Base-by-base conservation (phyloP, 345 rosid genomes). In the Eucalyptus tenuipes region DNA sequence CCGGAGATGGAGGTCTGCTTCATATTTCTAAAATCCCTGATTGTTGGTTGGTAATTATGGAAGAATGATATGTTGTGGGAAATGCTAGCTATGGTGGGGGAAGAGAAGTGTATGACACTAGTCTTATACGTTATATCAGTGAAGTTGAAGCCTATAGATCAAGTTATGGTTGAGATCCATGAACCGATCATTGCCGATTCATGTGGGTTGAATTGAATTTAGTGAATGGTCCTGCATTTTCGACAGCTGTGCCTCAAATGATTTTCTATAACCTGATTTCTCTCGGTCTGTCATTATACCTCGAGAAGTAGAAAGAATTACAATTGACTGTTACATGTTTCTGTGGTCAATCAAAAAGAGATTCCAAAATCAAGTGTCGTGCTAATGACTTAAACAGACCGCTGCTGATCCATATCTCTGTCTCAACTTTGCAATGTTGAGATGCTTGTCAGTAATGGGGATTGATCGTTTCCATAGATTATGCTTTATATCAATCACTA, bases 1-100 rank as follows among this genome's bases (percentile, higher is more conserved):
- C 64, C 7, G 88, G 87, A 80, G 75, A 91, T 71, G 90, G 79
- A 93, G 95, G 96, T 92, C 59, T 45, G 85, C 24, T 85, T 49
- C 87, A n/a, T 47, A 40, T 18, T 25, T 48, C 14, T 85, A 27
- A 84, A 48, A 47, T 27, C 86, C 55, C 50, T 27, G 37, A 45
- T 85, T 85, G 42, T 4, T 85, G 40, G 87, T 85, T 31, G 45
- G 37, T 20, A 87, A 8, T 27, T 59, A 47, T 87, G 37, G 22
- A 49, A 27, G 49, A 29, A 42, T 57, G 79, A 40, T 44, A 53
- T 87, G 80, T 47, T 4, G 47, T 87, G 71, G 3, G 44, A 87
- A 87, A 57, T 61, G 29, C 87, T 86, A n/a, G 55, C 27, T n/a
- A 49, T n/a, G 29, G 25, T n/a, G 7, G 55, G 61, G 61, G 87